Conservation (phyloP, 169 alveolate species). For the Cryptosporidium felis region DNA sequence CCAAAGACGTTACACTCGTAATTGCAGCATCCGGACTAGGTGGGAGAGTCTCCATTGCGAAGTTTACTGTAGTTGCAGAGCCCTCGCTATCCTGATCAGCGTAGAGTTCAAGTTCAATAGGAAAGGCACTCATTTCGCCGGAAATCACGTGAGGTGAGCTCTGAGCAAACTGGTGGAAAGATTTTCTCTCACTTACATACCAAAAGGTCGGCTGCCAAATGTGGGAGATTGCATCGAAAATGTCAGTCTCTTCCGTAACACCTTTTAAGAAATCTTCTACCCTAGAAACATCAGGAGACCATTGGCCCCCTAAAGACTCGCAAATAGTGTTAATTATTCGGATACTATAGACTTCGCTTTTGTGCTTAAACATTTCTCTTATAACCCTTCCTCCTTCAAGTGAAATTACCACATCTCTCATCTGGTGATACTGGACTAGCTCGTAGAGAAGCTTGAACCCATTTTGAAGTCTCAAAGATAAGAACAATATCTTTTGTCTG, state of each 20-base stretch:
- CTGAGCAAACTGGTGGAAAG: constrained; percentile 27
- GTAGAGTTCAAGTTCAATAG: constrained; percentile 56
- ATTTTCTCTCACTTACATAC: constrained; percentile 46
- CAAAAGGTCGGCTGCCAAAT: constrained; percentile 68
- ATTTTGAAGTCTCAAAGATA: constrained; percentile 32
- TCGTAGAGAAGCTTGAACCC: constrained; percentile 48
- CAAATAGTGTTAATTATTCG: constrained; percentile 32
- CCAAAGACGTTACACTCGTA: constrained; percentile 52
- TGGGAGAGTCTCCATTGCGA: constrained; percentile 61
- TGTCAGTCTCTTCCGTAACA: constrained; percentile 15
- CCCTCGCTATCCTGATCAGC: constrained; percentile 68
- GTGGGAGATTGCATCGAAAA: constrained; percentile 43
- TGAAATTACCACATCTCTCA: constrained; percentile 56
- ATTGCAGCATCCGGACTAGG: constrained; percentile 69
- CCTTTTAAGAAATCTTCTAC: constrained; percentile 63
- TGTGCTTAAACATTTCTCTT: constrained; percentile 36
- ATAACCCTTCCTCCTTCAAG: constrained; percentile 50
- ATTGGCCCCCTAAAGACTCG: constrained; percentile 55
- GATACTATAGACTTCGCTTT: constrained; percentile 37
- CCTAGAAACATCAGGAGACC: constrained; percentile 55
- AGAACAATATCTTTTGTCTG: constrained; percentile 2
- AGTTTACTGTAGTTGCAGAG: constrained; percentile 60
- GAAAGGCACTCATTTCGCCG: constrained; percentile 24
- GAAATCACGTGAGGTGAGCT: constrained; percentile 34
- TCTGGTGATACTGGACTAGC: constrained; percentile 40